Base-by-base conservation (phyloP, 1,284 basidiomycete species). In the Apiotrichum porosum region DNA sequence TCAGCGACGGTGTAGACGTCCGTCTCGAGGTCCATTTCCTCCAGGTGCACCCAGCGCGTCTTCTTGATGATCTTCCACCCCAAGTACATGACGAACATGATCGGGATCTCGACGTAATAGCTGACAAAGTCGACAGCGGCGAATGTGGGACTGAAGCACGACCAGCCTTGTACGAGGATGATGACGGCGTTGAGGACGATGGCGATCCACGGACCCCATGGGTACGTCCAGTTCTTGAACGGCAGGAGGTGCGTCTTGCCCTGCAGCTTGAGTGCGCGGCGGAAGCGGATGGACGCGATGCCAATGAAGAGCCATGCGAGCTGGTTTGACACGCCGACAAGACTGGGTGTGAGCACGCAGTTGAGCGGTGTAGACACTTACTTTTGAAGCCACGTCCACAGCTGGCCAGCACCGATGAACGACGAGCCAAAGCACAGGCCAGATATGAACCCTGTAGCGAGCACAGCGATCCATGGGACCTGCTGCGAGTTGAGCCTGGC, bases 241-340 rank as follows among this genome's bases (percentile, higher is more conserved):
- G 89, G 89, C 9, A 94, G 78, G 3, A 73, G 77, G 41, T 88
- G 63, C 24, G 57, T 44, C 48, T 66, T 63, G 22, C 85, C 84
- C 64, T 94, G 90, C 1, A 72, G 82, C 61, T 83, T 83, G 66
- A 86, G 68, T 33, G 87, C 90, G 6, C 75, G 67, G 65, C 87
- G 78, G 77, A 93, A 93, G 33, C 86, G 83, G 48, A 88, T 70
- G 67, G 91, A 91, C 6, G 85, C 86, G 41, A 90, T 57, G 35
- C 77, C 78, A 62, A 93, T 93, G 53, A 83, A 86, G 65, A 86
- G 84, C 90, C 90, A 94, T 14, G 85, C 60, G 42, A 62, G 57
- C 42, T 52, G 51, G 46, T 52, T 52, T 15, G 46, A 49, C 17
- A 58, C 55, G 14, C 61, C 58, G 21, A 50, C 47, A n/a, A 60